Conservation (phyloP, 2,329 filamentous ascomycete genomes). For the Colletotrichum sp. region DNA sequence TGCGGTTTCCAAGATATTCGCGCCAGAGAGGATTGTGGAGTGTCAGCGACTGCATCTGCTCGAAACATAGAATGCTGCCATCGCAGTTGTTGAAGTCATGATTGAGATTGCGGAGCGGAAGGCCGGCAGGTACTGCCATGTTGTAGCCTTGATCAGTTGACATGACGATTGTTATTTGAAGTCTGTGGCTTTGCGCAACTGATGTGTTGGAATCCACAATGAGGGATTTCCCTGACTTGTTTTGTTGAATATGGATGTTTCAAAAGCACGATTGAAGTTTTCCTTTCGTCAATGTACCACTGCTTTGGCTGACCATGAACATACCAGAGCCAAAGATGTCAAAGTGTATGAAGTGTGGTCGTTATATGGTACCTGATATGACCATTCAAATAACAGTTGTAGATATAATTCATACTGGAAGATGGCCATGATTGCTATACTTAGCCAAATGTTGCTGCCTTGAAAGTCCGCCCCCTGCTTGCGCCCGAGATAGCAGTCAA, state of each 20-base stretch:
- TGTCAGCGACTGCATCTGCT: slow-evolving; percentile 23
- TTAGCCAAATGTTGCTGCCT: not conserved
- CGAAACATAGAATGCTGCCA: slow-evolving; percentile 26
- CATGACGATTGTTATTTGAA: not conserved
- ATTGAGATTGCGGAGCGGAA: slow-evolving; percentile 16
- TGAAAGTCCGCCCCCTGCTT: not conserved
- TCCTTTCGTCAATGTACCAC: not conserved
- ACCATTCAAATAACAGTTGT: not conserved
- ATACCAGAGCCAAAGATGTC: not conserved
- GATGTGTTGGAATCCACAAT: not conserved
- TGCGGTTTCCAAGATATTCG: slow-evolving; percentile 25
- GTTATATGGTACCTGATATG: not conserved
- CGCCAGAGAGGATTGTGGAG: slow-evolving; percentile 25
- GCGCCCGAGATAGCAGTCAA: not conserved
- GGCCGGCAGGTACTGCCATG: not conserved
- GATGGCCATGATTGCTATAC: not conserved
- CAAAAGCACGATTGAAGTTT: not conserved
- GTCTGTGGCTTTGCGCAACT: not conserved
- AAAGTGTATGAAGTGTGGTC: not conserved
- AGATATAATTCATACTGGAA: not conserved
- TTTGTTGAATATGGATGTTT: not conserved
- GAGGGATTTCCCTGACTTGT: fast-evolving
- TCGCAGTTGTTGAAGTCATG: slow-evolving; percentile 29
- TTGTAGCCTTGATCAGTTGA: not conserved
- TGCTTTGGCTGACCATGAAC: not conserved